phyloP scores from a whole-genome alignment of 768 basidiomycete genomes.

The Tephrocybe sp. region DNA sequence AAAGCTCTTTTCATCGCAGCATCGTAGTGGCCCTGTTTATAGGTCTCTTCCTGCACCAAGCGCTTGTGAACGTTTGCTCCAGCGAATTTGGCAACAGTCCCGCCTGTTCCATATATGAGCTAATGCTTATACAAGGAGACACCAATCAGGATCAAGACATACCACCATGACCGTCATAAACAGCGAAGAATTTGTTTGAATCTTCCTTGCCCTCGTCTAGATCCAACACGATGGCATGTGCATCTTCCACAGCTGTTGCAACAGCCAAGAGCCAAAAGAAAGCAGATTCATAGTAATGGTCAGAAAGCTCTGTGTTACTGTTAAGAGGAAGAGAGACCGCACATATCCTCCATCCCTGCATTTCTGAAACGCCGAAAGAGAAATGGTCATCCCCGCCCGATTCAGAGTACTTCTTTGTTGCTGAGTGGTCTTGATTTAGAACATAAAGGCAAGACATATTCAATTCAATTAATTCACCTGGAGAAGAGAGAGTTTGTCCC shows the following conservation, averaged over 20 bases:
- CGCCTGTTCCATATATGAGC: constrained; percentile 46
- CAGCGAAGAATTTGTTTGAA: constrained; percentile 86
- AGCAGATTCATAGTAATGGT: background rate
- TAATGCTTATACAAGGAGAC: constrained; percentile 4
- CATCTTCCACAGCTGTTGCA: constrained; percentile 97
- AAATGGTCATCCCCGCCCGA: constrained; percentile 69
- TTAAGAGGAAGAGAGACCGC: constrained; percentile 37
- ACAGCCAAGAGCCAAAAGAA: constrained; percentile 4
- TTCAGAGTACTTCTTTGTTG: constrained; percentile 79
- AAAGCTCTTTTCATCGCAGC: constrained; percentile 86
- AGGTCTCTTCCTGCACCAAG: constrained; percentile 69
- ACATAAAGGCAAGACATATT: constrained; percentile 7
- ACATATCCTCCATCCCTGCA: constrained; percentile 99
- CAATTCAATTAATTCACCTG: constrained; percentile 51
- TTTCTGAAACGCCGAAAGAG: constrained; percentile 83
- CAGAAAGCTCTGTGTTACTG: background rate
- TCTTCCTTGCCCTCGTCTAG: constrained; percentile 53
- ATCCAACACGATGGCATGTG: constrained; percentile 76
- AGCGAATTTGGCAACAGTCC: constrained; percentile 83
- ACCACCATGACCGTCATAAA: constrained; percentile 99
- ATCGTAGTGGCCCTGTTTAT: constrained; percentile 68
- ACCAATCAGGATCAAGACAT: constrained; percentile 23
- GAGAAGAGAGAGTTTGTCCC: constrained; percentile 87
- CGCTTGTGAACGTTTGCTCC: constrained; percentile 83
- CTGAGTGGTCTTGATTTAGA: constrained; percentile 37